Evolutionary conservation across 2,329 filamentous ascomycete genomes (phyloP).

Genomic region (Penicillium oxalicum): DNA sequence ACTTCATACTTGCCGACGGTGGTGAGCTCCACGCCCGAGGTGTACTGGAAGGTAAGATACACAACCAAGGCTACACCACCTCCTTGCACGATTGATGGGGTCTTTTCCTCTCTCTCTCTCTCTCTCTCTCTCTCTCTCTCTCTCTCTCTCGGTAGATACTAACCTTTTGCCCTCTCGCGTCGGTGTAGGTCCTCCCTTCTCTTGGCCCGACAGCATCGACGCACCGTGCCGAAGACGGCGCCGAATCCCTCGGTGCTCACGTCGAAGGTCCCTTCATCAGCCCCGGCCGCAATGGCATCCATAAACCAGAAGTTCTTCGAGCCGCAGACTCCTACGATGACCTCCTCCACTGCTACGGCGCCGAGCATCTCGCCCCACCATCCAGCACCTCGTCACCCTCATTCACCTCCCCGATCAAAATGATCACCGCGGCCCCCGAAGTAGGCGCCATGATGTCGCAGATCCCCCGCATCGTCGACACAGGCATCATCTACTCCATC

Average conservation of each 20-base stretch:
- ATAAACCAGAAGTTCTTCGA: constrained; percentile 67
- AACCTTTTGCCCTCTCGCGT: no score
- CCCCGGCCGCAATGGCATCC: constrained; percentile 78
- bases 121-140: no score
- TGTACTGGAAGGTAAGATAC: constrained; percentile 64
- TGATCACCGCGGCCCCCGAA: constrained; percentile 85
- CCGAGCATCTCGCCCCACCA: constrained; percentile 52
- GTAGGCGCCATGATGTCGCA: constrained; percentile 61
- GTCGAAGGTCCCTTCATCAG: constrained; percentile 86
- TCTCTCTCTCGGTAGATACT: no score
- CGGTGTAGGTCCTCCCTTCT: constrained; percentile 56
- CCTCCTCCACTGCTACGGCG: constrained; percentile 52
- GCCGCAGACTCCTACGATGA: constrained; percentile 59
- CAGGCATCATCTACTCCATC: constrained; percentile 69
- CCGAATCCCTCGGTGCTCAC: constrained; percentile 84
- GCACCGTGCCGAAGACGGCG: constrained; percentile 60
- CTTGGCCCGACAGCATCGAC: constrained; percentile 63
- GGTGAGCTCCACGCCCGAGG: constrained; percentile 65
- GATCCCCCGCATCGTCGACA: constrained; percentile 60
- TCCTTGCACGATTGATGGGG: no score
- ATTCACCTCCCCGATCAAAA: constrained; percentile 50
- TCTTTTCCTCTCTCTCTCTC: background rate
- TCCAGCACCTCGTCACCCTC: no score
- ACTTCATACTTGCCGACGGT: constrained; percentile 84
- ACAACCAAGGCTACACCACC: background rate